Evolutionary conservation across 1,139 yeast genomes (phyloP), one percentile per base, ranked within the genome.

Genomic region (Candida sanyaensis): DNA sequence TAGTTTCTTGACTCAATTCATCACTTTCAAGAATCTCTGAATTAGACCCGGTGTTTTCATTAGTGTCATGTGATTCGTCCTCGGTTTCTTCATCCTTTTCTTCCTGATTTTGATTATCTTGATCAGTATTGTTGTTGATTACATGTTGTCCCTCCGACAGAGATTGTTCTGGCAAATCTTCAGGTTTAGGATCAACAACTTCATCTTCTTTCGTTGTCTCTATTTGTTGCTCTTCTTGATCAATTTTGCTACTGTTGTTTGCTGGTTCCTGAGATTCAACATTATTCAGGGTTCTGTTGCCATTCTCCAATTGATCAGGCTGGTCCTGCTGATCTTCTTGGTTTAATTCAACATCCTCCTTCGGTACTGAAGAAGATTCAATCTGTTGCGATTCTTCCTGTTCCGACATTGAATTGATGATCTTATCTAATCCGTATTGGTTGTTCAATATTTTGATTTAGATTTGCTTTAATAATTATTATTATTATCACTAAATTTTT

Each of bases 381-480:
- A 27, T 28, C 9, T 27, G 26, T 5, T 5, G 28, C 28, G 42
- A 4, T 43, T 41, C 49, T 34, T 45, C 47, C 12, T 41, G 42
- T 24, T 45, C 42, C 13, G 45, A 32, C 45, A 45, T 45, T 37
- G 31, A 24, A 17, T 32, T 24, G 40, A n/a, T 38, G 41, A 38
- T 38, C 41, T 38, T 38, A 28, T 36, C 21, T 36, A 24, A 36
- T 24, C 29, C 24, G 12, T 36, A 38, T 23, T 28, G 32, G 41
- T n/a, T 38, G 23, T 38, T 26, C 28, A 21, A 13, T 8, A n/a
- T 30, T 30, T 30, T 11, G 13, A 12, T 12, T 30, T 30, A 6
- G 21, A 3, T 17, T 17, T 17, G 21, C 21, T 17, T 17, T 17
- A 17, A 17, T 17, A 17, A 17, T 17, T 17, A 17, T 17, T 17